Evolutionary conservation across 1,284 basidiomycete genomes (phyloP), one percentile per base, ranked within the genome.

Genomic region (Heterobasidion occidentale): DNA sequence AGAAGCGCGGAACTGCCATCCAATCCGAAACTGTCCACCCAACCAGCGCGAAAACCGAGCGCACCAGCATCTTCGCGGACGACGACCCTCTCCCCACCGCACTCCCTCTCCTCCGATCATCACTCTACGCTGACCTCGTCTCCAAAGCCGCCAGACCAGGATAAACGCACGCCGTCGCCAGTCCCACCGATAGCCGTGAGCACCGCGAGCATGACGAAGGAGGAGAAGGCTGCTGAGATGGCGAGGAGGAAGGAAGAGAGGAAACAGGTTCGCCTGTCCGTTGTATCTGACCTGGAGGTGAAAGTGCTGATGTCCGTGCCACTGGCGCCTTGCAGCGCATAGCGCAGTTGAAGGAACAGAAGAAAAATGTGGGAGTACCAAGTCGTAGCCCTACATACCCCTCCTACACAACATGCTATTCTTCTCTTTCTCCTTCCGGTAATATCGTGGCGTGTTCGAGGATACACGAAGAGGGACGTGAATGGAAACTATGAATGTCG

Each of bases 221-320:
- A 94, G 70, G 92, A 94, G 61, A 94, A 88, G 70, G 90, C 90
- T 0, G 83, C 82, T 33, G 93, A 96, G 74, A 90, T 95, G 85
- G 88, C 88, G 12, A 77, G 90, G 59, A 75, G 92, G 59, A 88
- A 93, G 65, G 93, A 95, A 68, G 93, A 95, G 69, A 75, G 93
- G 51, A 92, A 89, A 69, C 80, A 88, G 77, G 89, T 88, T 53
- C 36, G 80, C 63, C 5, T 9, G 38, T 17, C 14, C 14, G 4
- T 36, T 7, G 15, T 6, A 33, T 36, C n/a, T 33, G 15, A 8
- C 44, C 8, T 12, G 34, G 17, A 12, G 42, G 27, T 27, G 27
- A 27, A 27, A 27, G 27, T 27, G 27, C 27, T 27, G 8, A n/a
- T 5, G 20, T 42, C 15, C 27, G 11, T 7, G 36, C 11, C 12